phyloP scores from a whole-genome alignment of 2,329 filamentous ascomycete genomes.

The Ophiobolus disseminans region DNA sequence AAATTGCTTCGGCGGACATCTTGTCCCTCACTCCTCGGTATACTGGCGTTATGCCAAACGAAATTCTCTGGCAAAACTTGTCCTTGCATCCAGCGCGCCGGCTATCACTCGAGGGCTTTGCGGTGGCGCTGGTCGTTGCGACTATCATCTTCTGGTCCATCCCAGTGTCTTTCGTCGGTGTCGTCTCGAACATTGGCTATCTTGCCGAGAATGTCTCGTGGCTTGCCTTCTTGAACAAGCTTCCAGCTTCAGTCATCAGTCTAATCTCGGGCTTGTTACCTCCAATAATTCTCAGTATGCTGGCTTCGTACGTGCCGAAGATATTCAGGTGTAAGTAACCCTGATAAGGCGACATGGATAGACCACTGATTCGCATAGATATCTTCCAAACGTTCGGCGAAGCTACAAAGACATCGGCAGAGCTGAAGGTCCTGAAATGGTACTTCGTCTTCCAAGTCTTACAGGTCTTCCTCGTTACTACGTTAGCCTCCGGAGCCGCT shows the following conservation, averaged over 20 bases:
- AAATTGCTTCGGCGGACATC: conserved; percentile 42
- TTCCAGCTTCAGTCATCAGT: conserved; percentile 77
- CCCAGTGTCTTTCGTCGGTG: conserved; percentile 78
- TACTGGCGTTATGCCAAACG: conserved; percentile 79
- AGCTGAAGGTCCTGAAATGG: conserved; percentile 87
- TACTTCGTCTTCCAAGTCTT: conserved; percentile 92
- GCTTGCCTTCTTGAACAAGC: conserved; percentile 73
- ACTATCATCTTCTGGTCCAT: conserved; percentile 88
- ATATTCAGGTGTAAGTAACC: conserved; percentile 73
- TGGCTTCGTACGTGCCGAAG: conserved; percentile 87
- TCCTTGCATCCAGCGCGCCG: conserved; percentile 84
- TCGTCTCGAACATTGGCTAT: conserved; percentile 82
- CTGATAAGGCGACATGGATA: too few species aligned
- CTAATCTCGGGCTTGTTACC: conserved; percentile 87
- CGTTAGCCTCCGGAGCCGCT: conserved; percentile 80
- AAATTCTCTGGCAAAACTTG: conserved; percentile 88
- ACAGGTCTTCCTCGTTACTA: conserved; percentile 89
- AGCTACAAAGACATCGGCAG: conserved; percentile 78
- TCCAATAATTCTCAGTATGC: conserved; percentile 75
- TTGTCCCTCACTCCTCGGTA: conserved; percentile 86
- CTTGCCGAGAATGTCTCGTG: conserved; percentile 70
- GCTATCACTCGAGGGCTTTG: conserved; percentile 74
- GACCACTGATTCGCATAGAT: conserved; percentile 53
- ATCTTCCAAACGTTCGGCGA: conserved; percentile 82
- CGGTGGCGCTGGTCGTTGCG: conserved; percentile 75